Conservation (phyloP, 208 protist species). For the Trypanosoma melophagium region DNA sequence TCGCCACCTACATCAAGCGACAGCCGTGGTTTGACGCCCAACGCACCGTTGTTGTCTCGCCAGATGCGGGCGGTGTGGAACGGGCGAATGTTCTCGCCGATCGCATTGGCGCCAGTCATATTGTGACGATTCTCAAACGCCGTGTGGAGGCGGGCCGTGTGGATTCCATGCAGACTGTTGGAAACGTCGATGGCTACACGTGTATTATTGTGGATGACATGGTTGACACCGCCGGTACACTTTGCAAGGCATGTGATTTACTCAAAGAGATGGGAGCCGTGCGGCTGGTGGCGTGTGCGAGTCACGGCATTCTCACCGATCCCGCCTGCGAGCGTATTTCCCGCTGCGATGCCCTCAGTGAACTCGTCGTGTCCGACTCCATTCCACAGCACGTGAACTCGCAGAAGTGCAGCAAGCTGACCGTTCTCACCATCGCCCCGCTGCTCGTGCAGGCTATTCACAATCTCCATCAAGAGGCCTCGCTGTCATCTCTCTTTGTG, state of each 20-base stretch:
- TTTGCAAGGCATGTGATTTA: constrained; percentile 90
- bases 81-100: constrained; percentile 90
- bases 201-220: constrained; percentile 97
- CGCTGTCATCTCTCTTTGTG: constrained; percentile 80
- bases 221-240: constrained; percentile 95
- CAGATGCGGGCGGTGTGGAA: constrained; percentile 96
- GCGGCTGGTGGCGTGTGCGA: constrained; percentile 92
- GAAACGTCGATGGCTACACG: constrained; percentile 93
- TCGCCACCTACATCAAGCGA: constrained; percentile 78
- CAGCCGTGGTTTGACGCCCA: constrained; percentile 83
- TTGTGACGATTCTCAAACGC: constrained; percentile 91
- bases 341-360: constrained; percentile 81
- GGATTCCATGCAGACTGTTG: constrained; percentile 94
- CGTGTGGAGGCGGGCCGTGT: constrained; percentile 92
- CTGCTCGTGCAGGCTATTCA: constrained; percentile 87
- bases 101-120: constrained; percentile 82
- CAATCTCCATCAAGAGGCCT: constrained; percentile 82
- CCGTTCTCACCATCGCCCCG: constrained; percentile 83
- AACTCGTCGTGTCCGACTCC: constrained; percentile 93
- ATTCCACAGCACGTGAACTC: constrained; percentile 69
- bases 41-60: constrained; percentile 92
- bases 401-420: constrained; percentile 83
- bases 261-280: constrained; percentile 90
- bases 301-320: constrained; percentile 94
- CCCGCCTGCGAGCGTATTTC: constrained; percentile 90